These are phyloP conservation scores for Brassica cretica DNA, from an alignment of 345 rosid genomes.

Conservation along the genomic window DNA sequence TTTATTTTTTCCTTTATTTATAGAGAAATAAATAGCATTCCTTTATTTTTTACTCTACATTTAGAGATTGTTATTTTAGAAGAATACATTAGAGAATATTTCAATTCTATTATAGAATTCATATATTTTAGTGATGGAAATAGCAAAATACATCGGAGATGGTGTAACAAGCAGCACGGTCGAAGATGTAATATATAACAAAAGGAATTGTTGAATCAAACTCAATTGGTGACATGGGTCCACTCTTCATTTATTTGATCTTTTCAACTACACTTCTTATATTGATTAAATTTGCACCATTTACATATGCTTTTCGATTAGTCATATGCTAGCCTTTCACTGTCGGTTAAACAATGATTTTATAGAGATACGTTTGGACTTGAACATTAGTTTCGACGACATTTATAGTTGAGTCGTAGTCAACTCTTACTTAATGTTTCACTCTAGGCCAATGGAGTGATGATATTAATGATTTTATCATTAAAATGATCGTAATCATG, in stretches of 20 bases:
- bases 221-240: not conserved
- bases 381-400: conserved; percentile 3
- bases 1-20: no score
- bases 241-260: not conserved
- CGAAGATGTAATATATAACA: conserved; percentile 5
- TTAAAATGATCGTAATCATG: not conserved
- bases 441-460: not conserved
- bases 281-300: conserved; percentile 21
- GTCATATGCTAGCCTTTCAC: conserved; percentile 6
- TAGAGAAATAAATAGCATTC: no score
- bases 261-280: not conserved
- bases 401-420: conserved; percentile 14
- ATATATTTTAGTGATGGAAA: no score
- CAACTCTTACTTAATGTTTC: not conserved
- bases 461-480: not conserved
- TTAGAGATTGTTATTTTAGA: no score
- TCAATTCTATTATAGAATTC: no score
- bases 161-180: not conserved
- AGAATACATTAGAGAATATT: no score
- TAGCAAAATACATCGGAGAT: no score
- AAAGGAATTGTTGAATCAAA: not conserved
- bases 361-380: conserved; percentile 11
- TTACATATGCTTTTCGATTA: not conserved
- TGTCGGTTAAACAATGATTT: not conserved
- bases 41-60: no score